Evolutionary conservation across 257 asterid species (phyloP).

Genomic region (Datura wrightii): DNA sequence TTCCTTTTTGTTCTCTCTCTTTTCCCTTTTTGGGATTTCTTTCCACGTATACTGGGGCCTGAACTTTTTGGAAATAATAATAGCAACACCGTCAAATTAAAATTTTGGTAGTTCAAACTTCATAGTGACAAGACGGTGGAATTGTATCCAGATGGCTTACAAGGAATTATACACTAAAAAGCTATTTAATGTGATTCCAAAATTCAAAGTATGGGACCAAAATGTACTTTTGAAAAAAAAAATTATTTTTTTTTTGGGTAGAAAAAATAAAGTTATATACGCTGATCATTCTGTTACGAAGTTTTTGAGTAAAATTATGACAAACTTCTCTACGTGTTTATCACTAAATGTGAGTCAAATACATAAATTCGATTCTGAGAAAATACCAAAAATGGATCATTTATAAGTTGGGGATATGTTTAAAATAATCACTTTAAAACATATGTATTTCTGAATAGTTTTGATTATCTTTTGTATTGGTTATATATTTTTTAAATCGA

Average conservation of each 20-base stretch:
- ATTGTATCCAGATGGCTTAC: not conserved
- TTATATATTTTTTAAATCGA: no score
- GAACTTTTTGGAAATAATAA: not conserved
- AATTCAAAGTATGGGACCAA: not conserved
- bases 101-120: not conserved
- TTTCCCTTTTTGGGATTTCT: not conserved
- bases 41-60: not conserved
- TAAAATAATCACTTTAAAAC: no score
- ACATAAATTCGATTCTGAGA: not conserved
- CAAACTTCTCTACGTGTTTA: not conserved
- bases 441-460: no score
- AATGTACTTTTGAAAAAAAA: no score
- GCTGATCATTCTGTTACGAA: no score
- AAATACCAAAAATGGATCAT: no score
- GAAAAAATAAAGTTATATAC: not conserved
- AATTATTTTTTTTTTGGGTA: not conserved
- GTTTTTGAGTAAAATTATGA: not conserved
- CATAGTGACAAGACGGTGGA: constrained; percentile 26
- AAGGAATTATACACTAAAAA: not conserved
- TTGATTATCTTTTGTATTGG: no score
- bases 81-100: constrained; percentile 23
- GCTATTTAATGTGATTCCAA: not conserved
- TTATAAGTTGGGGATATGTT: no score
- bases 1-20: no score
- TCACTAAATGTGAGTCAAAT: not conserved